These are phyloP conservation scores for Rhodotorula sp. DNA, from an alignment of 1,284 basidiomycete genomes.

Conservation along the genomic window DNA sequence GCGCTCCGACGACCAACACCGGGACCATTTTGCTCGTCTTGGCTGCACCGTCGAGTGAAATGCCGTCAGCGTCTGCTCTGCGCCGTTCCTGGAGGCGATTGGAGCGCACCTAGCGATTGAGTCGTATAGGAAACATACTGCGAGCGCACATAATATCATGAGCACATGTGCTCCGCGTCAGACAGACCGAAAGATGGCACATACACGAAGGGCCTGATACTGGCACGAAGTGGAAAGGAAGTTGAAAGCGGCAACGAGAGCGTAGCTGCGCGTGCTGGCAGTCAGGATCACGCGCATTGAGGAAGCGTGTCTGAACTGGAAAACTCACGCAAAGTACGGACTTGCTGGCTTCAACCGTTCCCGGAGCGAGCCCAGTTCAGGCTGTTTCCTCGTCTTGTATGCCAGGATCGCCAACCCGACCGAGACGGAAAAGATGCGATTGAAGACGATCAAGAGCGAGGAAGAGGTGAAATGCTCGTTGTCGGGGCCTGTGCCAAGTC, in stretches of 20 bases:
- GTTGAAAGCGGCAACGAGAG: constrained; percentile 37
- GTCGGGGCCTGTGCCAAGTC: constrained; percentile 22
- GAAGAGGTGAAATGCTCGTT: constrained; percentile 41
- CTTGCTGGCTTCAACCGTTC: constrained; percentile 16
- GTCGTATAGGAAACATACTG: constrained; percentile 10
- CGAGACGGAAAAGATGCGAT: constrained; percentile 39
- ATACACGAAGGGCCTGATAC: constrained; percentile 40
- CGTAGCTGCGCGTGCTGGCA: constrained; percentile 22
- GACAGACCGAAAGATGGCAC: not conserved
- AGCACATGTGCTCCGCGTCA: not conserved
- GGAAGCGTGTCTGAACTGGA: too few species aligned
- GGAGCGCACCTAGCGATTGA: constrained; percentile 3
- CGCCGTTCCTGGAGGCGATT: not conserved
- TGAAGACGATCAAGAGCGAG: constrained; percentile 41
- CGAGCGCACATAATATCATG: not conserved
- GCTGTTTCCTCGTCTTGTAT: constrained; percentile 14
- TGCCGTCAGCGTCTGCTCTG: not conserved
- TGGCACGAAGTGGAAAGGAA: constrained; percentile 42
- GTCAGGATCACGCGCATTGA: not conserved
- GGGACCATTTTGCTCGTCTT: constrained; percentile 44
- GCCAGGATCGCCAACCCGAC: constrained; percentile 36
- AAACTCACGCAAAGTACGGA: constrained; percentile 16
- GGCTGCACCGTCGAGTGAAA: constrained; percentile 2
- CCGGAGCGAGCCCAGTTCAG: constrained; percentile 9
- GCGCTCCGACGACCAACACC: constrained; percentile 40